phyloP scores from a whole-genome alignment of 2,329 filamentous ascomycete species.

The Talaromyces sp. region DNA sequence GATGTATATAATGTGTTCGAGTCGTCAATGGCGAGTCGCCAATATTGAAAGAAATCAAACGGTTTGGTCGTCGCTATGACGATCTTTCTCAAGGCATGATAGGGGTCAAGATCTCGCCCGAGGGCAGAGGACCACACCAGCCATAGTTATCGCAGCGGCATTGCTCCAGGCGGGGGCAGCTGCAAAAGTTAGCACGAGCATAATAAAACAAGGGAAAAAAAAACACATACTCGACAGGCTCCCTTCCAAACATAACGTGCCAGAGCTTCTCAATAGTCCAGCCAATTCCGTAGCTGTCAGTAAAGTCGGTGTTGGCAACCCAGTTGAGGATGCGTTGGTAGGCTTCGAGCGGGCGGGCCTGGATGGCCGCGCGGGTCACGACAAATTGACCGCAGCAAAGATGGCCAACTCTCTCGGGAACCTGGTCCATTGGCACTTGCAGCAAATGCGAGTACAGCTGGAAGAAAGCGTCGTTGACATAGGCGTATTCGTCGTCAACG shows the following conservation, averaged over 20 bases:
- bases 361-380: constrained; percentile 26
- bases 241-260: constrained; percentile 29
- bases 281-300: constrained; percentile 25
- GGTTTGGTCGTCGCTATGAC: neutral
- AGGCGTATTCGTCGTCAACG: constrained; percentile 17
- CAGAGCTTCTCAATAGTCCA: constrained; percentile 29
- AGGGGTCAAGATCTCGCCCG: constrained; percentile 16
- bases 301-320: constrained; percentile 24
- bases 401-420: constrained; percentile 24
- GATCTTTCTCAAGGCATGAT: constrained; percentile 7
- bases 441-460: constrained; percentile 10
- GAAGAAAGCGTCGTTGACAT: constrained; percentile 8
- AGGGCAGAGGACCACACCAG: constrained; percentile 25
- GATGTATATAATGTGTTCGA: neutral
- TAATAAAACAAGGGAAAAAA: neutral
- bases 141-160: constrained; percentile 26
- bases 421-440: constrained; percentile 14
- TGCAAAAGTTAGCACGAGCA: constrained; percentile 4
- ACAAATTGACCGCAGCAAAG: constrained; percentile 33
- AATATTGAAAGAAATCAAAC: neutral
- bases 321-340: constrained; percentile 30
- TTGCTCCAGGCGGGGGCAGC: constrained; percentile 25
- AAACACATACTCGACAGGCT: constrained; percentile 20
- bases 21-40: neutral
- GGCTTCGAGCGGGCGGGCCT: constrained; percentile 20